A percentile compares a stretch with the other conserved stretches of the same genome.
Evolutionary conservation across 2,329 filamentous ascomycete species (phyloP).

Genomic region (Colletotrichum paranaense): DNA sequence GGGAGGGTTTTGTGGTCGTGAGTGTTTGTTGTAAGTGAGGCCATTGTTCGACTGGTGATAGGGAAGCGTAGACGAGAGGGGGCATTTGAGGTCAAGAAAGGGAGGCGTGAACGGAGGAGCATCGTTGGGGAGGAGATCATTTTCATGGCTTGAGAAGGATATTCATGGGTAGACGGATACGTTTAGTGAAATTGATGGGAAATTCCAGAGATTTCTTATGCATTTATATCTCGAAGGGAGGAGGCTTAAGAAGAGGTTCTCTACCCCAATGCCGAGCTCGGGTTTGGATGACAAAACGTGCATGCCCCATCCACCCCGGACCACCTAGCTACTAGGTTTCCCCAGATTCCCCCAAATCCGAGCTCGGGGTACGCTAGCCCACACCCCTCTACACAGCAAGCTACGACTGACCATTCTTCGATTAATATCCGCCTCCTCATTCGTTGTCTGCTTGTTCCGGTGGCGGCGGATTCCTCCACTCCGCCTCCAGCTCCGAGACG

Average conservation of each 20-base stretch:
- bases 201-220: not conserved
- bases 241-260: not conserved
- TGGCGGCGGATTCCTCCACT: slow-evolving; percentile 38
- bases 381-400: not conserved
- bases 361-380: slow-evolving; percentile 43
- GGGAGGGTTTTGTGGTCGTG: not conserved
- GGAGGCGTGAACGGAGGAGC: not conserved
- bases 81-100: not conserved
- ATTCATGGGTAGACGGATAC: too few relatives aligned
- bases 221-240: not conserved
- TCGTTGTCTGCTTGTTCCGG: not conserved
- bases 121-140: not conserved
- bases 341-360: slow-evolving; percentile 39
- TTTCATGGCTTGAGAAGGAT: not conserved
- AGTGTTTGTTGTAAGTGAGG: slow-evolving; percentile 18
- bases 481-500: slow-evolving; percentile 42
- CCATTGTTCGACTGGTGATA: not conserved
- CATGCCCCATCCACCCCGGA: not conserved
- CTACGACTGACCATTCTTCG: not conserved
- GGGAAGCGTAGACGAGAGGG: not conserved
- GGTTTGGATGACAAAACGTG: slow-evolving; percentile 10
- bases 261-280: slow-evolving; percentile 42
- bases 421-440: not conserved
- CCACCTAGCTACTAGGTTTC: not conserved
- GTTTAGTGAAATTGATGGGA: not conserved